Conservation (phyloP, 805 yeast genomes). For the Kluyveromyces dobzhanskii region DNA sequence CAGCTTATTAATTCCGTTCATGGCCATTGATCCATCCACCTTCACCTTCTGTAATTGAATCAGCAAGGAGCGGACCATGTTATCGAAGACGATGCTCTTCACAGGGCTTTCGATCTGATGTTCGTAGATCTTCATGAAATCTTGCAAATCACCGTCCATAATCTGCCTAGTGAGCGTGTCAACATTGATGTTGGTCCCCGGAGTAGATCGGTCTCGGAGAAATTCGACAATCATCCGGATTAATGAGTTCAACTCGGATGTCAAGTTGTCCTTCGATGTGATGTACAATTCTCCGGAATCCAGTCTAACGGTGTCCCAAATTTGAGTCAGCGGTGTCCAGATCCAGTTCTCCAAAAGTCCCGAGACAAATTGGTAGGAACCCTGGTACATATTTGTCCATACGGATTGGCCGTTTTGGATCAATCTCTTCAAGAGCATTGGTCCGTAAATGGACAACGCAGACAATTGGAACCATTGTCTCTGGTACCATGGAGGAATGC, state of each 20-base stretch:
- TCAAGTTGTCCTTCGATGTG: conserved; percentile 1
- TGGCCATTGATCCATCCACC: conserved; percentile 88
- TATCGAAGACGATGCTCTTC: conserved; percentile 52
- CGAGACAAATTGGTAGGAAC: conserved; percentile 22
- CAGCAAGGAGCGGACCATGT: conserved; percentile 63
- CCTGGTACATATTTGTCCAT: conserved; percentile 13
- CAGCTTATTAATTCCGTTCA: conserved; percentile 83
- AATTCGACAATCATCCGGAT: conserved; percentile 78
- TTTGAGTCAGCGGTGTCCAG: conserved; percentile 60
- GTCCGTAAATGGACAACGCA: conserved; percentile 1
- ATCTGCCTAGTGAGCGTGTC: conserved; percentile 35
- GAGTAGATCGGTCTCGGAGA: conserved; percentile 16
- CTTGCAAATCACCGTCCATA: conserved; percentile 67
- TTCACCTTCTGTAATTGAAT: conserved; percentile 95
- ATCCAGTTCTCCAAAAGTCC: conserved; percentile 83
- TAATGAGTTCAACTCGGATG: conserved; percentile 67
- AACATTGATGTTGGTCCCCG: conserved; percentile 12
- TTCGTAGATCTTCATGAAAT: conserved; percentile 77
- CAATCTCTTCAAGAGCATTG: not conserved
- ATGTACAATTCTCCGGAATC: conserved; percentile 32
- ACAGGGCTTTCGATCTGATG: conserved; percentile 63
- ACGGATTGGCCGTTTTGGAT: conserved; percentile 1
- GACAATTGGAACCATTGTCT: conserved; percentile 5
- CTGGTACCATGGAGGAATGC: conserved; percentile 4
- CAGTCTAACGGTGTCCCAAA: conserved; percentile 73